These are phyloP conservation scores for Yamadazyma diddensiae DNA, from an alignment of 1,139 yeast species.

Conservation along the genomic window DNA sequence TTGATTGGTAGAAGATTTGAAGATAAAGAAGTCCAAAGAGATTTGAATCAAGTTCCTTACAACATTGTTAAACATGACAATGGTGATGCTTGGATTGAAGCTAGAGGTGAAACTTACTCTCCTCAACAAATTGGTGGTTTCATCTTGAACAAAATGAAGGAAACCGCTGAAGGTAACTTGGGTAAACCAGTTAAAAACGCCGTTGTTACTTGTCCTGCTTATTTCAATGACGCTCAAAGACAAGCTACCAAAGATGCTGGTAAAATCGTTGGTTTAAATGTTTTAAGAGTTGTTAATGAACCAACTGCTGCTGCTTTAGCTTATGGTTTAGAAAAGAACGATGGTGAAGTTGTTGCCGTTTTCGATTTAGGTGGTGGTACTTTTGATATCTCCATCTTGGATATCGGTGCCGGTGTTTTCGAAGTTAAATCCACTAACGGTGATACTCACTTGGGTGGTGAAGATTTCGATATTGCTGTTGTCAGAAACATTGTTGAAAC, in stretches of 20 bases:
- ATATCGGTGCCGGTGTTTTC: slow-evolving; percentile 98
- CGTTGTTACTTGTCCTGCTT: slow-evolving; percentile 70
- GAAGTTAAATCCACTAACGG: slow-evolving; percentile 99
- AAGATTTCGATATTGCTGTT: slow-evolving; percentile 84
- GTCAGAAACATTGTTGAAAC: slow-evolving; percentile 87
- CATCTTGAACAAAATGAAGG: slow-evolving; percentile 93
- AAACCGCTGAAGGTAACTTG: slow-evolving; percentile 67
- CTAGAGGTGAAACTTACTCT: slow-evolving; percentile 89
- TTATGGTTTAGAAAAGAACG: slow-evolving; percentile 65
- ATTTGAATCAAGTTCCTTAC: slow-evolving; percentile 94
- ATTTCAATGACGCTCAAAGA: slow-evolving; percentile 62
- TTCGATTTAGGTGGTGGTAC: slow-evolving; percentile 99
- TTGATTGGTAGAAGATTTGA: slow-evolving; percentile 97
- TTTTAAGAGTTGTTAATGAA: slow-evolving; percentile 58
- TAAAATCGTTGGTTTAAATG: slow-evolving; percentile 58
- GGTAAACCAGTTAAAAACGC: slow-evolving; percentile 66
- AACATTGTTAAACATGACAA: slow-evolving; percentile 93
- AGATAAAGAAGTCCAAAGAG: slow-evolving; percentile 95
- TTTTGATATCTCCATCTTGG: slow-evolving; percentile 94
- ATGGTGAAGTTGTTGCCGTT: slow-evolving; percentile 70
- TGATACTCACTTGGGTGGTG: slow-evolving; percentile 99
- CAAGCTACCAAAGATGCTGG: slow-evolving; percentile 66
- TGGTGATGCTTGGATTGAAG: slow-evolving; percentile 99
- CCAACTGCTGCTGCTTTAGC: slow-evolving; percentile 67
- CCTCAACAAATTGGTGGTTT: slow-evolving; percentile 98